Evolutionary conservation across 1,284 basidiomycete genomes (phyloP), one percentile per base, ranked within the genome.

Genomic region (Phellinidium pouzarii): DNA sequence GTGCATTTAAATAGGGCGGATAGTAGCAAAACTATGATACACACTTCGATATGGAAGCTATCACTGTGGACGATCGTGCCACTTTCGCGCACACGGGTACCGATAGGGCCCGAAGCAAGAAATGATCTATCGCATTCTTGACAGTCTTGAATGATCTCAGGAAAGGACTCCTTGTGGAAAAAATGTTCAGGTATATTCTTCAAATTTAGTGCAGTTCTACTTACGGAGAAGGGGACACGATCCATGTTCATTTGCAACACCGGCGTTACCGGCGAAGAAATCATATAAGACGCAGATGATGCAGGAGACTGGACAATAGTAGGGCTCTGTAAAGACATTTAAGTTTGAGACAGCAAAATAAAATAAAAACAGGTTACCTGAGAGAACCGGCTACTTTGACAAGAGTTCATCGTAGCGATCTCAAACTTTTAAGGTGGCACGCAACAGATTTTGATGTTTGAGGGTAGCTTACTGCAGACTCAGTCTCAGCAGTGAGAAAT

Each of bases 31-130:
- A 44, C 40, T 12, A 48, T n/a, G 19, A 22, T 31, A 17, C 37
- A 17, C 38, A 56, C 54, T 25, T 52, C 40, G 27, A 56, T 56
- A 22, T 52, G 50, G 20, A 56, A 56, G 41, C 54, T 56, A 12
- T 52, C 50, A 22, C 37, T 41, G 31, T 25, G 36, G n/a, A n/a
- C 11, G 5, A 52, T 47, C 9, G 19, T 31, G 44, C 29, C 26
- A 29, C 14, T 26, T 6, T 29, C 29, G 4, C 19, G 12, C 12
- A 26, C 36, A 11, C 34, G 31, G 6, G 31, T 34, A 34, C 7
- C 9, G 6, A 14, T 14, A 7, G 14, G 46, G 12, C 43, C 37
- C 14, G 44, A 47, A 23, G 42, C 26, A 25, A 6, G 22, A 17
- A 36, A 25, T 9, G 45, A n/a, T 17, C 23, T 19, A 12, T 20